Base-by-base conservation (phyloP, 805 yeast species). In the Candida lessepsii region DNA sequence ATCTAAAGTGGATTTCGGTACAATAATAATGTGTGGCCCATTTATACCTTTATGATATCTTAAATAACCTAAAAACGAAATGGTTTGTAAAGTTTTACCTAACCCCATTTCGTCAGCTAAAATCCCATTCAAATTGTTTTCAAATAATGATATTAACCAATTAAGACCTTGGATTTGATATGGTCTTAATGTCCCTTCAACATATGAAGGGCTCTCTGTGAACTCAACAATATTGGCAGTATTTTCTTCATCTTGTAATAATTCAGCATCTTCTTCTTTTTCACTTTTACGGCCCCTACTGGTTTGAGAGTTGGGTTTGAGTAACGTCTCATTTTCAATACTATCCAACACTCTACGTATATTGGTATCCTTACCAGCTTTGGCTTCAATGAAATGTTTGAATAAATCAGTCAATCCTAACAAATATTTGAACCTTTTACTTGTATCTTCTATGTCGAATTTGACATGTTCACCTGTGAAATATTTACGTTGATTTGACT, bases 251-350 rank as follows among this genome's bases (percentile, higher is more conserved):
- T 85, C 96, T 41, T 81, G 78, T 54, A 91, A 73, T 42, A 91
- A 71, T 60, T 91, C 97, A 2, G 88, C 95, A 60, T 91, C 98
- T 63, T 91, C 99, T 60, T 91, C 97, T 61, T 87, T 84, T 62
- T 93, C 98, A 0, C 96, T 81, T 55, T 90, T 93, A 48, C 97
- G 75, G 40, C 86, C 80, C 35, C 93, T 81, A 17, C 41, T 42
- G 40, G 66, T 70, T 36, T 66, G 41, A 9, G 51, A 45, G 2
- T 40, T 27, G n/a, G 28, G 6, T 4, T 8, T 17, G 11, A n/a
- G 13, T 4, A 16, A 9, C 9, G 19, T 3, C 2, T 39, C 45
- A 20, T 10, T 14, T 30, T 44, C 41, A 11, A 76, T 54, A 30
- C 61, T 48, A 18, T 73, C 67, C 41, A 81, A 59, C 5, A 81